Conservation (phyloP, 208 protist genomes). For the Leishmania aethiopica region DNA sequence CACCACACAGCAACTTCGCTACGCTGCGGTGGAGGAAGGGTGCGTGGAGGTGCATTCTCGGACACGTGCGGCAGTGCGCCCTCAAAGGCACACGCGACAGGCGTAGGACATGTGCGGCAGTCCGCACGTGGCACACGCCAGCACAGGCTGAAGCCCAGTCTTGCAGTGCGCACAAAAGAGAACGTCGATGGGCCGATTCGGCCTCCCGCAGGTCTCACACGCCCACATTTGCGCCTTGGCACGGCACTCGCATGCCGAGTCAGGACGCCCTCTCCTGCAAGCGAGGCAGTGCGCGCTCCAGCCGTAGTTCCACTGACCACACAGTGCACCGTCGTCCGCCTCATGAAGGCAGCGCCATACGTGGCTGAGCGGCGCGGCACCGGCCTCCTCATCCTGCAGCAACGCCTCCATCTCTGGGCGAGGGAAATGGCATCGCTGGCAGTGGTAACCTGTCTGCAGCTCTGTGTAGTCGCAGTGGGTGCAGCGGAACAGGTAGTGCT, state of each 20-base stretch:
- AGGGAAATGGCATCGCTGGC: constrained; percentile 49
- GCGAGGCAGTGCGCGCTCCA: constrained; percentile 48
- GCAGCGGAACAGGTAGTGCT: constrained; percentile 70
- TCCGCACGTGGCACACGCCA: constrained; percentile 48
- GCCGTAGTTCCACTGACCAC: constrained; percentile 84
- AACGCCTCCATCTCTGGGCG: constrained; percentile 43
- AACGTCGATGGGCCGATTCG: constrained; percentile 75
- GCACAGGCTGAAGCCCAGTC: constrained; percentile 42
- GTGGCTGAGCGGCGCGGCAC: constrained; percentile 19
- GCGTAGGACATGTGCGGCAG: constrained; percentile 40
- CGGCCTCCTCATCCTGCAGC: constrained; percentile 6
- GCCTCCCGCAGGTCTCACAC: constrained; percentile 44
- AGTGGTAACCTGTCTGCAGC: constrained; percentile 67
- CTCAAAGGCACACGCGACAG: constrained; percentile 35
- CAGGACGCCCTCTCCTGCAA: constrained; percentile 49
- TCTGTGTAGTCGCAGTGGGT: constrained; percentile 28
- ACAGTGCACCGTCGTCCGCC: constrained; percentile 23
- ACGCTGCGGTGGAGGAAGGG: not conserved
- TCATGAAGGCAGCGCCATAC: constrained; percentile 82
- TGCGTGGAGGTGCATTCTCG: not conserved
- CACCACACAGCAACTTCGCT: not conserved
- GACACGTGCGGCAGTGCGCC: not conserved
- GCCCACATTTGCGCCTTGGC: constrained; percentile 56
- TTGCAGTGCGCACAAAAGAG: constrained; percentile 59
- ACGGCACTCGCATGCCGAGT: constrained; percentile 54